phyloP scores from a whole-genome alignment of 2,329 filamentous ascomycete genomes.

The Fusarium sp. region DNA sequence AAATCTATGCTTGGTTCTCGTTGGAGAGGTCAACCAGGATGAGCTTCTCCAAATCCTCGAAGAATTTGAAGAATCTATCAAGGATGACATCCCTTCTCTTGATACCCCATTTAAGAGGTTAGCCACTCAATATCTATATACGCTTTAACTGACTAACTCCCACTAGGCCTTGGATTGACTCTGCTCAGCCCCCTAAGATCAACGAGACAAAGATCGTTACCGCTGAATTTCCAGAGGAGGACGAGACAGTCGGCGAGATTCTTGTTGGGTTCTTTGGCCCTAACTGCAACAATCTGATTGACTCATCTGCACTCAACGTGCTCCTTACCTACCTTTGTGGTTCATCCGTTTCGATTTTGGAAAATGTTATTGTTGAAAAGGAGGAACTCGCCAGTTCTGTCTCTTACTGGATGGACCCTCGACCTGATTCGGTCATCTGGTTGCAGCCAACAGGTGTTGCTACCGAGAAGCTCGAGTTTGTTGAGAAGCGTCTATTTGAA shows the following conservation, averaged over 20 bases:
- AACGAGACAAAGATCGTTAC: constrained; percentile 79
- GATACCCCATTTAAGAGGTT: constrained; percentile 80
- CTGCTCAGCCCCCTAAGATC: constrained; percentile 79
- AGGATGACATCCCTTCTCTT: constrained; percentile 82
- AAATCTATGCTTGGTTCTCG: constrained; percentile 90
- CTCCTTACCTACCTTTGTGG: constrained; percentile 89
- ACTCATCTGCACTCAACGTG: constrained; percentile 80
- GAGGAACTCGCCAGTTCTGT: constrained; percentile 92
- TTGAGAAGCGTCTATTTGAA: constrained; percentile 87
- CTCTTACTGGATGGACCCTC: constrained; percentile 81
- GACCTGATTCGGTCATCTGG: constrained; percentile 86
- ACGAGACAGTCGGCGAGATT: constrained; percentile 92
- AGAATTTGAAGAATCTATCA: constrained; percentile 87
- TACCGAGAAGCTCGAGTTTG: constrained; percentile 84
- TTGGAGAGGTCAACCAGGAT: constrained; percentile 89
- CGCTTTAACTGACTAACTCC: constrained; percentile 17
- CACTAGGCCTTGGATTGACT: constrained; percentile 87
- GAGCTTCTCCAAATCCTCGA: constrained; percentile 86
- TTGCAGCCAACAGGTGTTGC: constrained; percentile 89
- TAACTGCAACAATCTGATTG: constrained; percentile 76
- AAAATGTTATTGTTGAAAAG: constrained; percentile 92
- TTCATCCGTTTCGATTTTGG: constrained; percentile 91
- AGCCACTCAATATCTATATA: constrained; percentile 4
- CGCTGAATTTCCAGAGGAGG: constrained; percentile 94
- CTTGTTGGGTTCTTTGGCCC: constrained; percentile 90